Evolutionary conservation across 2,329 filamentous ascomycete genomes (phyloP), one percentile per base, ranked within the genome.

Genomic region (Diaporthe citriasiana): DNA sequence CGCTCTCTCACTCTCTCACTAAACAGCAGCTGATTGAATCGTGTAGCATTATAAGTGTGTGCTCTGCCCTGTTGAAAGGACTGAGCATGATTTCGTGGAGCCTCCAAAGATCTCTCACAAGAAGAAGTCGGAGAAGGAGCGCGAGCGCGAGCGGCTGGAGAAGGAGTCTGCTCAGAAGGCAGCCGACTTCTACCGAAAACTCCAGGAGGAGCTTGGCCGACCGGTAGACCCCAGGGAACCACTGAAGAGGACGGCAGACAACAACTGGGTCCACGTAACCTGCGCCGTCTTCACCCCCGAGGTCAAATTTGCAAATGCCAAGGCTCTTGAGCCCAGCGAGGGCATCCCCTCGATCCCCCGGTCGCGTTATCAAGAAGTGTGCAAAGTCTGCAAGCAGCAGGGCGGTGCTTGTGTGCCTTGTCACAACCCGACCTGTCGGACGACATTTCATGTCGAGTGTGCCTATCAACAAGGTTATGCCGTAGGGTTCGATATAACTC

Each of bases 191-290:
- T 98, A 97, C 82, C 91, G 91, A 53, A 93, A 93, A 81, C 92
- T 91, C 80, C 96, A 99, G 83, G 91, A 94, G 80, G 93, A 96
- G 75, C 91, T 93, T 79, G 95, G 95, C 78, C 93, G 95, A 63
- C 96, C 97, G 1, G 84, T 93, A 47, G 90, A 94, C 77, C 97
- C 97, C 35, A 91, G 97, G 63, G 97, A 98, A 81, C 93, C 97
- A 4, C 86, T 99, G 76, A 99, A 99, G 84, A 91, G 94, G 65
- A 99, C 97, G 0, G 94, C 93, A 5, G 95, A 97, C 81, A 98
- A 98, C 84, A 98, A 98, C 80, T 99, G 97, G 97, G 94, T 98
- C 22, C 97, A 99, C 81, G 95, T 98, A 38, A 93, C 93, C 50
- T 99, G 97, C 80, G 95, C 97, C 1, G 87, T 98, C 25, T 98